Evolutionary conservation across 495 filamentous ascomycete species (phyloP), one percentile per base, ranked within the genome.

Genomic region (Entonaema liquescens): DNA sequence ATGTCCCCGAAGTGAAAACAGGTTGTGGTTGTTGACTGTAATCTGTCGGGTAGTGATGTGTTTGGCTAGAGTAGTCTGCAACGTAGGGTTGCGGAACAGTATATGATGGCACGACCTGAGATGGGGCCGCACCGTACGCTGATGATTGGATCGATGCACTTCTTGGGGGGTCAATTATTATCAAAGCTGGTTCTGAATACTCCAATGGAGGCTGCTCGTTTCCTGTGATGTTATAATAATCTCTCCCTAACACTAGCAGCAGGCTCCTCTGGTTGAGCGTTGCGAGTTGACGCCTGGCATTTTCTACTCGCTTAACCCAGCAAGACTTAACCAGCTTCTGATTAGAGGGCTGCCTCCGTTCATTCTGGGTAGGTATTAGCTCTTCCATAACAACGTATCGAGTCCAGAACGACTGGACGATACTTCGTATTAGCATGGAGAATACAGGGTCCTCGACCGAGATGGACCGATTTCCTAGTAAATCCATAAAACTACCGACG

Each of bases 371-470:
- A 25, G 25, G 31, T 1, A 26, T 19, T 3, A 33, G 60, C 23
- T 54, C 29, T 5, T 17, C 49, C 21, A 49, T 35, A 9, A 54
- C 21, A 29, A 54, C 12, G 11, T 54, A 54, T 54, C 49, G 47
- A 19, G 29, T 40, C 63, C 63, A 66, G 21, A 40, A 66, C 4
- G 5, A 26, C 25, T 40, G 38, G 17, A 67, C 33, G n/a, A 67
- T 60, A 38, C 35, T 55, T 36, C 49, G 31, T 7, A 47, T 12
- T 13, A 67, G 17, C 11, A 8, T 8, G 7, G 57, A 44, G 21
- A 54, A 40, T 1, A 26, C 3, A 33, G 57, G 55, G 26, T 60
- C 64, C 3, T 23, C 47, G 3, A 33, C n/a, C 7, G 56, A 44
- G n/a, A 55, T 28, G 0, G 47, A 36, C 47, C 44, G 44, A 11